Evolutionary conservation across 139 green algal species (phyloP).

Genomic region (Mesostigma viride): DNA sequence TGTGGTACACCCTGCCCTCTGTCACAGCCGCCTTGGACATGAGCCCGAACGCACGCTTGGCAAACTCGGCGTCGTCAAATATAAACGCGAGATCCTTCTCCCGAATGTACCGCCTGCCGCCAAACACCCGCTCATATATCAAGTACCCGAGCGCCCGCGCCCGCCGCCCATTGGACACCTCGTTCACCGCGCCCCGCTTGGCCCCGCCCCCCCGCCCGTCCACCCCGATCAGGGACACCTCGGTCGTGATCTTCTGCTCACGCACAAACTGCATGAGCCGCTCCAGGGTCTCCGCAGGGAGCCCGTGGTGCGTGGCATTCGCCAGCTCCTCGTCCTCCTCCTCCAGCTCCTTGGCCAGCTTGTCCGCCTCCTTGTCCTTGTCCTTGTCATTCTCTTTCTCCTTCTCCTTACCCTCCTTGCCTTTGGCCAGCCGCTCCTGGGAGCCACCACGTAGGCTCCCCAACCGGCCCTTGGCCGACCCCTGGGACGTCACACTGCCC

Average conservation of each 20-base stretch:
- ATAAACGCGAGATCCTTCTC: not conserved
- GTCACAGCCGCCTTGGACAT: not conserved
- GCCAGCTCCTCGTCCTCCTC: too few relatives aligned
- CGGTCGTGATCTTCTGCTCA: not conserved
- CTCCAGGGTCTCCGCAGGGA: too few relatives aligned
- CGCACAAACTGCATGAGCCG: not conserved
- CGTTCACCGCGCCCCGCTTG: too few relatives aligned
- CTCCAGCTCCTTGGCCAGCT: too few relatives aligned
- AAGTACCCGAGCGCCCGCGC: not conserved
- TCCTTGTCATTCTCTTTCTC: too few relatives aligned
- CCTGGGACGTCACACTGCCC: too few relatives aligned
- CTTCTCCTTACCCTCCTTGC: too few relatives aligned
- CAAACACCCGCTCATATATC: not conserved
- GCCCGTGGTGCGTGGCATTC: too few relatives aligned
- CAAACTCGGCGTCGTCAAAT: not conserved
- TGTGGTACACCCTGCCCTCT: not conserved
- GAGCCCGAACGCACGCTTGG: not conserved
- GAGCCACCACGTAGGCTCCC: too few relatives aligned
- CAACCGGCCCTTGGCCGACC: too few relatives aligned
- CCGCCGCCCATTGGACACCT: not conserved
- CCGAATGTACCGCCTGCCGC: not conserved
- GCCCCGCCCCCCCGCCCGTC: not conserved
- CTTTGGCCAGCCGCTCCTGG: too few relatives aligned
- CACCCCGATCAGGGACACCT: not conserved
- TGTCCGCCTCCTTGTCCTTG: too few relatives aligned